phyloP scores from a whole-genome alignment of 73 alveolate species.

The Uronychia binucleata region DNA sequence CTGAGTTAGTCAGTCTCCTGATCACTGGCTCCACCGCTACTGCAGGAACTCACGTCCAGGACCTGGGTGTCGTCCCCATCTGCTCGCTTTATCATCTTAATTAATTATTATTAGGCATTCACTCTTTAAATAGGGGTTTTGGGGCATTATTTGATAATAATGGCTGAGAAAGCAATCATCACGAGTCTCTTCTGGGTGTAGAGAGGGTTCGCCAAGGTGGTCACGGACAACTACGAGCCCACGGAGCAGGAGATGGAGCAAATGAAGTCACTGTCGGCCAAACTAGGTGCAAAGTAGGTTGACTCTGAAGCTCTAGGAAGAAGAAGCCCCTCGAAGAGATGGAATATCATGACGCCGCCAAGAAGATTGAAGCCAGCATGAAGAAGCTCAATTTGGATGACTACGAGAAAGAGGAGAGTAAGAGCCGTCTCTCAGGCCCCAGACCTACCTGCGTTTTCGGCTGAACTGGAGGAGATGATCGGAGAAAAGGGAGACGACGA shows the following conservation, averaged over 20 bases:
- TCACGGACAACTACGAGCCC: constrained; percentile 49
- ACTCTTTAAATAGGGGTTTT: neutral
- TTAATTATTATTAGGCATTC: constrained; percentile 4
- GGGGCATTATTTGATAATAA: neutral
- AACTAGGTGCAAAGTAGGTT: neutral
- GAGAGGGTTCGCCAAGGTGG: constrained; percentile 82
- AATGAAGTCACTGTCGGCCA: neutral
- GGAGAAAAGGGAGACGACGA: constrained; percentile 35
- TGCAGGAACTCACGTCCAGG: constrained; percentile 16
- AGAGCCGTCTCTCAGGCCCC: neutral
- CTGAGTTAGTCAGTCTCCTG: neutral
- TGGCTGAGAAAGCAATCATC: constrained; percentile 61
- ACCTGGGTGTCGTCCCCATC: too few relatives aligned
- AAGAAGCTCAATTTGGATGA: constrained; percentile 48
- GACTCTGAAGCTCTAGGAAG: neutral
- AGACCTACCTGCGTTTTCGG: constrained; percentile 43
- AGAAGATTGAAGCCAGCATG: constrained; percentile 58
- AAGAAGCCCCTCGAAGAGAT: constrained; percentile 41
- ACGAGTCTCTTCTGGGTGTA: constrained; percentile 88
- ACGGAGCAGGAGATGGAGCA: constrained; percentile 13
- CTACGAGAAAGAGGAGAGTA: constrained; percentile 51
- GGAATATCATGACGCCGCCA: constrained; percentile 56
- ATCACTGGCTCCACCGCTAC: neutral
- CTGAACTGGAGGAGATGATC: constrained; percentile 17
- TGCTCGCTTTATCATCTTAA: too few relatives aligned